phyloP scores from a whole-genome alignment of 495 filamentous ascomycete species.

The Xylaria longipes region DNA sequence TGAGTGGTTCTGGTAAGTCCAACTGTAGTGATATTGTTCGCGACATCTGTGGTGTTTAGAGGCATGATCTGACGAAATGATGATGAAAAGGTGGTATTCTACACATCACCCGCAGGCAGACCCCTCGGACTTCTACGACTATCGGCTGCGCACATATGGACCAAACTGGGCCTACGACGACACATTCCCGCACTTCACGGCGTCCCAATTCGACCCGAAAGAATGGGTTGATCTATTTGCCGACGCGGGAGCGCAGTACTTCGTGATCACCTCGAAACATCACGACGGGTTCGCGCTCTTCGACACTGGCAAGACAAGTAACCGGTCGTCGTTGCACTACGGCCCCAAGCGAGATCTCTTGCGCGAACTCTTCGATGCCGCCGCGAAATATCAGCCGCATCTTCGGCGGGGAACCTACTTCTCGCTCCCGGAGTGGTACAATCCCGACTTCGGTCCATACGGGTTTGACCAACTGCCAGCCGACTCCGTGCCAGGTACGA shows the following conservation, averaged over 20 bases:
- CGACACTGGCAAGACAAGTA: slow-evolving; percentile 49
- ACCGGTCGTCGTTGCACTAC: slow-evolving; percentile 54
- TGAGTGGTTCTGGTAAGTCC: slow-evolving; percentile 55
- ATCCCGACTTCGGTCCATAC: slow-evolving; percentile 57
- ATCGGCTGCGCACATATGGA: slow-evolving; percentile 59
- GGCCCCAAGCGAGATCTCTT: slow-evolving; percentile 53
- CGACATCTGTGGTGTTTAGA: not conserved
- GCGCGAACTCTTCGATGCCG: slow-evolving; percentile 59
- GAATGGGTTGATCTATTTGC: slow-evolving; percentile 64
- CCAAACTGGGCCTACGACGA: slow-evolving; percentile 60
- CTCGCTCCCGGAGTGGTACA: slow-evolving; percentile 64
- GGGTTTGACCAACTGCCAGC: slow-evolving; percentile 34
- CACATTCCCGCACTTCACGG: slow-evolving; percentile 61
- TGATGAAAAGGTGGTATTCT: slow-evolving; percentile 37
- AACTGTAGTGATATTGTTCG: slow-evolving; percentile 12
- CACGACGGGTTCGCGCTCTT: slow-evolving; percentile 63
- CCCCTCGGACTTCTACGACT: slow-evolving; percentile 50
- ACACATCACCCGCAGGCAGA: slow-evolving; percentile 41
- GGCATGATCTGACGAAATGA: not conserved
- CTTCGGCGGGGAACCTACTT: slow-evolving; percentile 59
- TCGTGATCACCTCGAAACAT: slow-evolving; percentile 60
- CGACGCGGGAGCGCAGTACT: slow-evolving; percentile 61
- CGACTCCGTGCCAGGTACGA: slow-evolving; percentile 10
- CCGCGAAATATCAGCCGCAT: slow-evolving; percentile 54
- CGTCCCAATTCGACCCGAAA: slow-evolving; percentile 53